A percentile compares a stretch with the other conserved stretches of the same genome.
These are phyloP conservation scores for Adenanthera pavonina DNA, from an alignment of 306 rosid species.

Conservation along the genomic window DNA sequence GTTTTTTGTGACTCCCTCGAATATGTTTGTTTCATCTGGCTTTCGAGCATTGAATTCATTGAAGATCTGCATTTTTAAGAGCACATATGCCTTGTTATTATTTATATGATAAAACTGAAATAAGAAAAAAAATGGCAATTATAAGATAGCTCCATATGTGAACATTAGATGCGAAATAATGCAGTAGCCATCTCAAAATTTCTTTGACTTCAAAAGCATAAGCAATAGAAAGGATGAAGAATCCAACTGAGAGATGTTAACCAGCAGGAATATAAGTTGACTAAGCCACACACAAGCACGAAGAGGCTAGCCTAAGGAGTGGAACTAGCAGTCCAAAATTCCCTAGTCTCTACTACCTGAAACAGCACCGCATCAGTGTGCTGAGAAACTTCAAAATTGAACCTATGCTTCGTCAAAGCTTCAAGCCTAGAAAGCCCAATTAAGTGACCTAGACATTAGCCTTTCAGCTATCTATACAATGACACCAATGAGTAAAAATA, in stretches of 20 bases:
- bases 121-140: not conserved
- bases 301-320: not conserved
- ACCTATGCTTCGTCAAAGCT: conserved; percentile 1
- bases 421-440: conserved; percentile 1
- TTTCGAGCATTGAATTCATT: conserved; percentile 97
- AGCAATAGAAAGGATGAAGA: conserved; percentile 24
- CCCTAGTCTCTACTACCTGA: not conserved
- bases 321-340: not conserved
- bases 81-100: conserved; percentile 20
- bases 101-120: conserved; percentile 24
- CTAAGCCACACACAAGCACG: not conserved
- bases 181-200: conserved; percentile 13
- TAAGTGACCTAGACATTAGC: not conserved
- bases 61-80: conserved; percentile 67
- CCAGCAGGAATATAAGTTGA: not conserved
- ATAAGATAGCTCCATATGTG: not conserved
- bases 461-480: not conserved
- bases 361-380: not conserved
- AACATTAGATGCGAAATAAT: conserved; percentile 16
- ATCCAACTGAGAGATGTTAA: conserved; percentile 1
- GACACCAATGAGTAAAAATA: not conserved
- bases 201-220: conserved; percentile 8
- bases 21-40: conserved; percentile 87
- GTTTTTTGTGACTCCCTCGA: conserved; percentile 74
- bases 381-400: not conserved